Evolutionary conservation across 192 early-diverging fungal genomes (phyloP), one percentile per base, ranked within the genome.

Genomic region (Funneliformis geosporum): DNA sequence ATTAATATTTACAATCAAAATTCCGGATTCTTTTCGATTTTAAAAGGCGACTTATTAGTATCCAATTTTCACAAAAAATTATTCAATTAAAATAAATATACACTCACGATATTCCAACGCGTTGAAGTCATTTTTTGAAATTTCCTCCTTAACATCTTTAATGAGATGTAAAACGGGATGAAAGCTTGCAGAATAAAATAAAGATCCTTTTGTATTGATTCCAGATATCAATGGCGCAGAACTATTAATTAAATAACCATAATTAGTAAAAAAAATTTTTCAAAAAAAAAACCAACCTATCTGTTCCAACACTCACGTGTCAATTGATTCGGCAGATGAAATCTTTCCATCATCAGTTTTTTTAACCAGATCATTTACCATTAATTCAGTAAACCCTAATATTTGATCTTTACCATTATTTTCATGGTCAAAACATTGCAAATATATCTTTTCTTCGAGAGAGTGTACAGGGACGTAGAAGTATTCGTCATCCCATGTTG

Each of bases 351-450:
- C 50, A 55, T 55, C 50, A n/a, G 50, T 21, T 55, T 55, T 21
- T 21, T 21, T 55, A 18, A 55, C 21, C 18, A 55, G 21, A 18
- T 21, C 50, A 7, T 55, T 55, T 12, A 82, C 42, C 8, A 5
- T 5, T 16, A 86, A 42, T 23, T 83, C 84, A 12, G 86, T 77
- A 69, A 88, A 81, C 44, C 96, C 95, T 25, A 97, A 80, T 1
- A 87, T 83, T 83, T 90, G 90, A 83, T 96, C 91, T 82, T 91
- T 92, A 73, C 87, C 84, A 21, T 90, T 77, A 68, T 88, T 88
- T 80, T 96, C 95, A 87, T 86, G 93, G 81, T 96, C 95, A 86
- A 89, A 92, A 27, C 92, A 83, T 77, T 93, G 89, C n/a, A 96
- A 84, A 23, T 82, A 82, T 38, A 97, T 44, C n/a, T 82, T 81